phyloP scores from a whole-genome alignment of 441 rosid genomes.

The Euphorbia corollata region DNA sequence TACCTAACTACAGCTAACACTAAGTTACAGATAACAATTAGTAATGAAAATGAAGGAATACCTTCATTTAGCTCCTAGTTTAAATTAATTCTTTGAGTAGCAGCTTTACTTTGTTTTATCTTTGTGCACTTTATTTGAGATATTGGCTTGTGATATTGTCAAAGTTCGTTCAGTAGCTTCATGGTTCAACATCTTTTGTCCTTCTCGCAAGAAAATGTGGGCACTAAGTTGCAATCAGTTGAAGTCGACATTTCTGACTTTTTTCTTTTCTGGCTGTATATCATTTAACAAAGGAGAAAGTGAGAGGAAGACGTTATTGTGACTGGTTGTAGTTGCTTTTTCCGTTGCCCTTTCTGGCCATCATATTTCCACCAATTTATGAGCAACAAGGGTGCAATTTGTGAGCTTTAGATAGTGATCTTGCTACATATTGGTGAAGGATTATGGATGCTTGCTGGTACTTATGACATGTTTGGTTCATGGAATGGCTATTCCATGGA shows the following conservation, averaged over 20 bases:
- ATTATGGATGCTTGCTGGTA: neutral
- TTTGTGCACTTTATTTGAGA: neutral
- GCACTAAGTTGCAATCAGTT: neutral
- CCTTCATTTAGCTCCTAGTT: neutral
- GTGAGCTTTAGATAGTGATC: neutral
- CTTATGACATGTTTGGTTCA: no score
- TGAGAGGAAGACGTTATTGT: neutral
- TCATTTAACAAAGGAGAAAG: neutral
- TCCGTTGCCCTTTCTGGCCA: neutral
- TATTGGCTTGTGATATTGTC: constrained; percentile 5
- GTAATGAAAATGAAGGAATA: neutral
- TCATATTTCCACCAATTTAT: neutral
- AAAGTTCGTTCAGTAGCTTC: neutral
- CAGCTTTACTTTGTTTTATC: neutral
- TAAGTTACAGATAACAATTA: no score
- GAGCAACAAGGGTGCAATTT: neutral
- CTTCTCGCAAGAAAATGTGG: no score
- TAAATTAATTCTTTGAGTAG: neutral
- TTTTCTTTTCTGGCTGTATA: neutral
- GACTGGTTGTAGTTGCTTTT: neutral
- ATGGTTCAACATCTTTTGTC: no score
- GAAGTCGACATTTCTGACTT: neutral
- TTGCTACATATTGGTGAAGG: neutral
- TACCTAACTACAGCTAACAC: no score
- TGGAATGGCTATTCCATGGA: no score